Evolutionary conservation across 2,329 filamentous ascomycete genomes (phyloP).

Genomic region (Chaetomium olivaceum): DNA sequence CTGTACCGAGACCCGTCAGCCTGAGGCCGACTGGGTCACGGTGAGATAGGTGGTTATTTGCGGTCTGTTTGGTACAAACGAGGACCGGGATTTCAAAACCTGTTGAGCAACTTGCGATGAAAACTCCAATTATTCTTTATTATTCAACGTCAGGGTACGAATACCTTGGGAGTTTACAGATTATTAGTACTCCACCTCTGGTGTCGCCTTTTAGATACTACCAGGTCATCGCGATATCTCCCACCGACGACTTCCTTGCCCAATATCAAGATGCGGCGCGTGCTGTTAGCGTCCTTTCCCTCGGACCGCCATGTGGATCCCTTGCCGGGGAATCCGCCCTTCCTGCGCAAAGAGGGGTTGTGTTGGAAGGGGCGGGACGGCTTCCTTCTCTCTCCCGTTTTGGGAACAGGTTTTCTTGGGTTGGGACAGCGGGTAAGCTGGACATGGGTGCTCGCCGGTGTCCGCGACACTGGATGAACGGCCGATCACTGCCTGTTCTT

Average conservation of each 20-base stretch:
- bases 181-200: neutral
- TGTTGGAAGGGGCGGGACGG: slow-evolving; percentile 11
- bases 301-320: slow-evolving; percentile 9
- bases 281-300: slow-evolving; percentile 6
- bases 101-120: neutral
- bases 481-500: neutral
- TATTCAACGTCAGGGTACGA: neutral
- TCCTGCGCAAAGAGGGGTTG: slow-evolving; percentile 5
- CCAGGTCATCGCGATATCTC: neutral
- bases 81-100: neutral
- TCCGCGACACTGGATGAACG: neutral
- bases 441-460: neutral
- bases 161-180: no score
- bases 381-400: slow-evolving; percentile 9
- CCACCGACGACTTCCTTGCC: neutral
- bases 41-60: neutral
- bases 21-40: neutral
- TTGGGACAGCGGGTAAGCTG: neutral
- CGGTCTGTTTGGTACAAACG: neutral
- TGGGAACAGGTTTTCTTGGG: slow-evolving; percentile 1
- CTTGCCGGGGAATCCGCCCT: neutral
- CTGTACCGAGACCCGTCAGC: neutral
- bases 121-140: neutral
- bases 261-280: slow-evolving; percentile 10
- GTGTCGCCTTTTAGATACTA: neutral